These are phyloP conservation scores for Fusarium sterilihyphosum DNA, from an alignment of 2,329 filamentous ascomycete genomes.

Conservation along the genomic window DNA sequence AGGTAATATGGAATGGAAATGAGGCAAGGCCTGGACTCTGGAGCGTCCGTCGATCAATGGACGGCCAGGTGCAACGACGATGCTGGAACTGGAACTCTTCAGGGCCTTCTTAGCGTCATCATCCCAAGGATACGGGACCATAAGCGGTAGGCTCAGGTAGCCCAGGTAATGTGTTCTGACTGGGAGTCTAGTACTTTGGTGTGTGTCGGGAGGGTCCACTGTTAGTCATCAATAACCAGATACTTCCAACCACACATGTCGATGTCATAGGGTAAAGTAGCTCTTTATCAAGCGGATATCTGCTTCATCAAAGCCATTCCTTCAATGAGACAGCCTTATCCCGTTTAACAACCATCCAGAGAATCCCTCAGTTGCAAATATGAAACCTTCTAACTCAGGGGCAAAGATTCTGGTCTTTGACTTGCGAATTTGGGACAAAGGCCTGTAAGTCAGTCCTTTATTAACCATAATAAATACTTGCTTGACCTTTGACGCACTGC, in stretches of 20 bases:
- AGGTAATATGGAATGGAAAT: not conserved
- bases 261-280: slow-evolving; percentile 4
- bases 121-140: not conserved
- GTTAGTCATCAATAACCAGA: slow-evolving; percentile 18
- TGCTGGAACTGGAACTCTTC: not conserved
- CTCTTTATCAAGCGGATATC: slow-evolving; percentile 10
- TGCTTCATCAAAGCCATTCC: not conserved
- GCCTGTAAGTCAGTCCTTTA: not conserved
- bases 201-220: slow-evolving; percentile 5
- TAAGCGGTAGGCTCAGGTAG: not conserved
- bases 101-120: slow-evolving; percentile 14
- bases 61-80: not conserved
- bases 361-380: slow-evolving; percentile 4
- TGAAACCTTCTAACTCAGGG: slow-evolving; percentile 10
- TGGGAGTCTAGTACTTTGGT: no score
- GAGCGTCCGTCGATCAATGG: not conserved
- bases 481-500: not conserved
- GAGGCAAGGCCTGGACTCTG: not conserved
- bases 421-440: slow-evolving; percentile 2
- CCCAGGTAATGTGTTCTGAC: no score
- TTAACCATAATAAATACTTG: not conserved
- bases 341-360: slow-evolving; percentile 4
- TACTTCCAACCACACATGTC: not conserved
- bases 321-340: not conserved
- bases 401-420: not conserved